A percentile compares a stretch with the other conserved stretches of the same genome.
These are phyloP conservation scores for Cyberlindnera euphorbiiphila DNA, from an alignment of 805 yeast species.

Conservation along the genomic window DNA sequence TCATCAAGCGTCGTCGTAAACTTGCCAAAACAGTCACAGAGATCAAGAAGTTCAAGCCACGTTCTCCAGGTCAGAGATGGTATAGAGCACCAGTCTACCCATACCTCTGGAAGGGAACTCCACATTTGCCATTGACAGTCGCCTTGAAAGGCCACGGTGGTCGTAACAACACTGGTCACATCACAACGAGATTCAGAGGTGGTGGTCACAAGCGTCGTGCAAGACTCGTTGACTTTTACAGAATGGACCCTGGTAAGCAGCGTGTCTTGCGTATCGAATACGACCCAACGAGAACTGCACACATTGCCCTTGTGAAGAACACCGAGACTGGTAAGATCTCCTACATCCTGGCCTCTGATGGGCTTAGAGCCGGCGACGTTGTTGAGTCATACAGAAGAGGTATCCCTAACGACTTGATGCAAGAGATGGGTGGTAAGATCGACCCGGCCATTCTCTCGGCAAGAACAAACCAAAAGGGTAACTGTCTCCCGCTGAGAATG, in stretches of 20 bases:
- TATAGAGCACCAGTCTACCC: conserved; percentile 83
- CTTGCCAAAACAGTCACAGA: conserved; percentile 65
- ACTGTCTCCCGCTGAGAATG: conserved; percentile 88
- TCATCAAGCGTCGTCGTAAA: conserved; percentile 67
- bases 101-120: conserved; percentile 82
- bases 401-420: conserved; percentile 66
- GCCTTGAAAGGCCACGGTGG: conserved; percentile 76
- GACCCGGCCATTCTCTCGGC: conserved; percentile 91
- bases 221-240: conserved; percentile 72
- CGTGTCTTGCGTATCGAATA: conserved; percentile 85
- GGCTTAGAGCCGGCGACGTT: conserved; percentile 86
- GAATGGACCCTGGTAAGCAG: conserved; percentile 67
- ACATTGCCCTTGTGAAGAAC: conserved; percentile 81
- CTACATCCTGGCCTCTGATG: conserved; percentile 88
- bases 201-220: conserved; percentile 93
- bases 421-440: conserved; percentile 84
- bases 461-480: conserved; percentile 86
- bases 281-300: conserved; percentile 93
- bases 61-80: conserved; percentile 87
- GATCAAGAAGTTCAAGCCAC: conserved; percentile 73
- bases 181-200: conserved; percentile 92
- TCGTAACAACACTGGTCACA: conserved; percentile 82
- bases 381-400: conserved; percentile 91
- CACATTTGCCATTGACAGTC: conserved; percentile 69
- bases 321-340: conserved; percentile 56